A percentile compares a stretch with the other conserved stretches of the same genome.
phyloP scores from a whole-genome alignment of 228 moss, liverwort and hornwort species.

The Sphagnum magellanicum region DNA sequence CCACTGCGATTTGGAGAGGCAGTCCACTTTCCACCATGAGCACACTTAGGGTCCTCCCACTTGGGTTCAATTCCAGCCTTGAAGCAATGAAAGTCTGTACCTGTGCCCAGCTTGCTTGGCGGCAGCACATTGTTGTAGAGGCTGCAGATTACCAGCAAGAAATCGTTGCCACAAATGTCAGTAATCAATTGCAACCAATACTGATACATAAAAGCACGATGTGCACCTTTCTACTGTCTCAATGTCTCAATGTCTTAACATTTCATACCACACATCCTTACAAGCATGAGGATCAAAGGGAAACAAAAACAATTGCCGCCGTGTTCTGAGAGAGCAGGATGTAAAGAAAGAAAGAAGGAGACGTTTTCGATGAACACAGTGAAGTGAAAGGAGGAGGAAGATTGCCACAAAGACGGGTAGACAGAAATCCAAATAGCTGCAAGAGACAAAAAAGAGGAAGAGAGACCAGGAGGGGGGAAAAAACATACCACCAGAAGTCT shows the following conservation, averaged over 20 bases:
- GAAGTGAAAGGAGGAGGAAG: no score
- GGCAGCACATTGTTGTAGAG: constrained; percentile 32
- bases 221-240: no score
- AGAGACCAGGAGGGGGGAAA: background rate
- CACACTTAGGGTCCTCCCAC: constrained; percentile 41
- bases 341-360: no score
- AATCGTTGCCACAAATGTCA: background rate
- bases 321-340: no score
- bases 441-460: background rate
- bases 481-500: constrained; percentile 43
- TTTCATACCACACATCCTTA: no score
- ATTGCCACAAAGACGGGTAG: no score
- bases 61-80: constrained; percentile 44
- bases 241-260: no score
- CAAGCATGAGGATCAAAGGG: no score
- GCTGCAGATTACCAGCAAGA: constrained; percentile 8
- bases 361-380: background rate
- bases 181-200: background rate
- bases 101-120: constrained; percentile 26
- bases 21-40: constrained; percentile 43
- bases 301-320: no score
- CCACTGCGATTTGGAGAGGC: constrained; percentile 19
- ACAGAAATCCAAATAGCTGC: no score
- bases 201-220: background rate
- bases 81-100: constrained; percentile 42